Base-by-base conservation (phyloP, 2,329 filamentous ascomycete genomes). In the Salinomyces thailandicus region DNA sequence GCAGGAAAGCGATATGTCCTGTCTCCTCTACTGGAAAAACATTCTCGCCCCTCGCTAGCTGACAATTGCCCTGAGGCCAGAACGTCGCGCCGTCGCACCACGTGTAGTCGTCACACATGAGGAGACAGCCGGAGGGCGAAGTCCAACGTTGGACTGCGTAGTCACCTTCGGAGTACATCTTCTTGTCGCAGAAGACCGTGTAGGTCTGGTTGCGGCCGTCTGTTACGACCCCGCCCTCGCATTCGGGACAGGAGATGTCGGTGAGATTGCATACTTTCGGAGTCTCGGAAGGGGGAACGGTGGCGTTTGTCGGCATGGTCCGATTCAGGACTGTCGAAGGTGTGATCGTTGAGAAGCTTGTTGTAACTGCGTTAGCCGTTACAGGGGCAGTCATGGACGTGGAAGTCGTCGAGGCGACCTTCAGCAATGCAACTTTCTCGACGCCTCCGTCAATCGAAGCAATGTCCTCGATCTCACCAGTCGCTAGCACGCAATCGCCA, bases 1-100 rank as follows among this genome's bases (percentile, higher is more conserved):
- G 50, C 30, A 52, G 26, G 42, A 53, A 53, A 11, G 48, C 50
- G 4, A 46, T 50, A 28, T 48, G 50, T 2, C 46, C 47, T 7
- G 33, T 19, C 19, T 12, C 35, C 16, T 46, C 35, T 8, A 33
- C 28, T 9, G 43, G 38, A 22, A 41, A 40, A 20, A 46, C 32
- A 33, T 45, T 31, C 6, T 37, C 28, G 9, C 44, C 46, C 26
- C 43, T 48, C 14, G 49, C 50, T 29, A 53, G 43, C 35, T 47
- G 41, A 35, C 50, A 53, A 34, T 36, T 48, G 12, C 46, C 43
- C 18, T 47, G 38, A 6, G 38, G 41, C 18, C 39, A 45, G 44
- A 46, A 53, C 8, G 41, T 49, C 17, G 44, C 39, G 11, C 47
- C 49, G 16, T 37, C 33, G 35, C 50, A 53, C 36, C 46, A 51